Evolutionary conservation across 768 basidiomycete genomes (phyloP).

Genomic region (Serendipita vermifera): DNA sequence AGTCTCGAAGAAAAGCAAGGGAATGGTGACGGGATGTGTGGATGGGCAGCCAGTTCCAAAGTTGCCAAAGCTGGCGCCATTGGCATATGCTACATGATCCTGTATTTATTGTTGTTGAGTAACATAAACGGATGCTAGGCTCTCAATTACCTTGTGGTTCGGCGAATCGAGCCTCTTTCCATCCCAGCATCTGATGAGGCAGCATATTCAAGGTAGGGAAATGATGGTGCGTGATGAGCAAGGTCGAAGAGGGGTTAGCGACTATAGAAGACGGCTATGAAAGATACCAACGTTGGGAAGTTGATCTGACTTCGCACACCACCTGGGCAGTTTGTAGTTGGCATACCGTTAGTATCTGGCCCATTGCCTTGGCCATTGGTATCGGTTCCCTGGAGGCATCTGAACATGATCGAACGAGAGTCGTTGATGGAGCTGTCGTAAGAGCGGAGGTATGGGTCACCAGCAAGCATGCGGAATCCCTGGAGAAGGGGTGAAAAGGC

Average conservation of each 20-base stretch:
- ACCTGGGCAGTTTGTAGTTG: constrained; percentile 10
- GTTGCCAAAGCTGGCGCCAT: constrained; percentile 13
- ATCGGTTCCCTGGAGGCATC: constrained; percentile 5
- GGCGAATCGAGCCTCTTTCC: constrained; percentile 13
- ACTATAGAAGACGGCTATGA: too few species aligned
- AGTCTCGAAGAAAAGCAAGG: constrained; percentile 13
- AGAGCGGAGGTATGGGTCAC: constrained; percentile 11
- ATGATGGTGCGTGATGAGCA: background rate
- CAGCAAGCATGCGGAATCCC: constrained; percentile 15
- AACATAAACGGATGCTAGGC: constrained; percentile 1
- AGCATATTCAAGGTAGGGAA: background rate
- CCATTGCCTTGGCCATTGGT: constrained; percentile 20
- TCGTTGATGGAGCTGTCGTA: constrained; percentile 11
- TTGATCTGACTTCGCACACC: constrained; percentile 8
- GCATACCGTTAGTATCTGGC: constrained; percentile 13
- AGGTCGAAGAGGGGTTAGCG: background rate
- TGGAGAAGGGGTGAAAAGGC: background rate
- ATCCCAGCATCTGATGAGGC: constrained; percentile 13
- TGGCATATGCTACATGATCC: constrained; percentile 12
- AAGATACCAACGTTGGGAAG: constrained; percentile 22
- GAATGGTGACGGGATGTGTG: constrained; percentile 13
- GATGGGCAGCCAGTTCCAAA: constrained; percentile 14
- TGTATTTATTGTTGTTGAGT: background rate
- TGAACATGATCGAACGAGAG: constrained; percentile 14
- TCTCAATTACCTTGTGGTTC: constrained; percentile 14